A percentile compares a stretch with the other conserved stretches of the same genome.
Conservation (phyloP, 2,329 filamentous ascomycete genomes). For the Pseudogymnoascus sp. region DNA sequence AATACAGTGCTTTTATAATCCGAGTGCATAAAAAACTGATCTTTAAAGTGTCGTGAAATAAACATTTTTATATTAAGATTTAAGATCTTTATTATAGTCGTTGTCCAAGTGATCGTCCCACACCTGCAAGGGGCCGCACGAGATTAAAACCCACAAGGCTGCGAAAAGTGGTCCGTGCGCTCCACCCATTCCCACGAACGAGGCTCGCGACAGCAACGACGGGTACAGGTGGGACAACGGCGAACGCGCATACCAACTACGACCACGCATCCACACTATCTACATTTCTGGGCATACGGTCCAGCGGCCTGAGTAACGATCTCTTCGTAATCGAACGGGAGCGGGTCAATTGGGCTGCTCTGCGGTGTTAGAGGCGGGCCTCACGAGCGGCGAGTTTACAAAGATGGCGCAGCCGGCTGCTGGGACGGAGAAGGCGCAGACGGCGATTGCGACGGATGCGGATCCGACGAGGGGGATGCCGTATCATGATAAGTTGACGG, state of each 20-base stretch:
- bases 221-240: not conserved
- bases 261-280: not conserved
- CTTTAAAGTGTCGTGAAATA: not conserved
- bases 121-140: not conserved
- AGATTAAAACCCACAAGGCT: not conserved
- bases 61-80: not conserved
- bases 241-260: not conserved
- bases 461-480: slow-evolving; percentile 18
- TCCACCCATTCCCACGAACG: not conserved
- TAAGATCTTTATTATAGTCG: not conserved
- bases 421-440: not conserved
- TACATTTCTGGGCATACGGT: not conserved
- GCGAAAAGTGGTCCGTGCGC: slow-evolving; percentile 3
- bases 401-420: not conserved
- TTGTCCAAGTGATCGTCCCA: not conserved
- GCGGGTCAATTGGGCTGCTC: slow-evolving; percentile 1
- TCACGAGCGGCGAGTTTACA: not conserved
- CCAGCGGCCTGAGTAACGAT: not conserved
- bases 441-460: slow-evolving; percentile 6
- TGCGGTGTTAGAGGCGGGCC: not conserved
- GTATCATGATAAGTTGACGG: slow-evolving; percentile 25
- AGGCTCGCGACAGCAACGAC: not conserved
- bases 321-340: not conserved
- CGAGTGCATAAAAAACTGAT: not conserved
- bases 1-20: not conserved